Percentiles rank a stretch among this genome's conserved stretches.
Conservation (phyloP, 805 yeast species). For the Candida wancherniae region DNA sequence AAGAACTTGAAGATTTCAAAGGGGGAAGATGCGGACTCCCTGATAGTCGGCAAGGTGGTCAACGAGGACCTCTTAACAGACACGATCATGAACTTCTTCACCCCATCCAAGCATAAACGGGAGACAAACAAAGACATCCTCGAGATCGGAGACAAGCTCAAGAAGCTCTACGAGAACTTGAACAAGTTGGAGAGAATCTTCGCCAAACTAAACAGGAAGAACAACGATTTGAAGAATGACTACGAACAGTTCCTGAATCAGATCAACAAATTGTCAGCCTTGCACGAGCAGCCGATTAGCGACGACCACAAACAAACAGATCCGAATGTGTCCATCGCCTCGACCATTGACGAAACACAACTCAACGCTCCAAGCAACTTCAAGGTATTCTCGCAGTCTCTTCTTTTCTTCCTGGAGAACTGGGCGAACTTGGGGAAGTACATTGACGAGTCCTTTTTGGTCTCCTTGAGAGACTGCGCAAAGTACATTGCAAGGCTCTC, state of each 20-base stretch:
- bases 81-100: slow-evolving; percentile 88
- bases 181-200: slow-evolving; percentile 74
- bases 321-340: slow-evolving; percentile 17
- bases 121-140: slow-evolving; percentile 66
- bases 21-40: slow-evolving; percentile 15
- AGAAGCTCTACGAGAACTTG: slow-evolving; percentile 80
- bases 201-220: slow-evolving; percentile 63
- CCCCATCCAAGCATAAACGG: slow-evolving; percentile 57
- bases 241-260: slow-evolving; percentile 68
- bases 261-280: slow-evolving; percentile 57
- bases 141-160: slow-evolving; percentile 71
- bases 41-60: slow-evolving; percentile 37
- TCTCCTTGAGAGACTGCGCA: slow-evolving; percentile 80
- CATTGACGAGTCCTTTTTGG: slow-evolving; percentile 76
- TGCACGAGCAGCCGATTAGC: slow-evolving; percentile 42
- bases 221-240: slow-evolving; percentile 69
- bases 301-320: slow-evolving; percentile 12
- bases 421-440: slow-evolving; percentile 40
- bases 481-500: slow-evolving; percentile 50
- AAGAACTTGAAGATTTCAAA: slow-evolving; percentile 43
- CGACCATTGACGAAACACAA: slow-evolving; percentile 5
- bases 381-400: slow-evolving; percentile 33
- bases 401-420: slow-evolving; percentile 35
- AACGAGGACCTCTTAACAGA: slow-evolving; percentile 82
- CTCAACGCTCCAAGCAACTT: slow-evolving; percentile 25